Conservation (phyloP, 306 rosid genomes). For the Carpinus viminea region DNA sequence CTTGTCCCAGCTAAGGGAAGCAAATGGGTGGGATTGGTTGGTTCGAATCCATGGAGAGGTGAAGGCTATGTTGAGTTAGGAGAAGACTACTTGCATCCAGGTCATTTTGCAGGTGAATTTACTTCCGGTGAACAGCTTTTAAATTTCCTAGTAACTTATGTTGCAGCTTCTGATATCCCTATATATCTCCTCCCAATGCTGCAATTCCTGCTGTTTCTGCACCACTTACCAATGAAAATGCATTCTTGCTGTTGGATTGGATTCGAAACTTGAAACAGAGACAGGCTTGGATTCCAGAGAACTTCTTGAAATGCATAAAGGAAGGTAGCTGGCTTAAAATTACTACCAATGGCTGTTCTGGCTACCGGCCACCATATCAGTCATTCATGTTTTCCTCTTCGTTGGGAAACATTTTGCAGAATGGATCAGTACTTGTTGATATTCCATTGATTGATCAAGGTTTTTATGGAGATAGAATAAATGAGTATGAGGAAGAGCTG, state of each 20-base stretch:
- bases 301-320: conserved; percentile 50
- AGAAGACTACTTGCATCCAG: conserved; percentile 40
- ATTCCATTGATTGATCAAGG: conserved; percentile 60
- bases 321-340: conserved; percentile 68
- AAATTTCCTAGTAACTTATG: conserved; percentile 41
- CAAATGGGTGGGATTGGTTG: conserved; percentile 64
- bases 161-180: conserved; percentile 56
- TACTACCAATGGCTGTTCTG: conserved; percentile 36
- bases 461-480: conserved; percentile 52
- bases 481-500: conserved; percentile 53
- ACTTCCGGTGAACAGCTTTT: conserved; percentile 23
- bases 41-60: conserved; percentile 59
- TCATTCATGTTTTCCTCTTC: conserved; percentile 54
- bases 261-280: conserved; percentile 30
- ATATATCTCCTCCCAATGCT: conserved; percentile 56
- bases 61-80: conserved; percentile 56
- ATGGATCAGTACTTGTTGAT: conserved; percentile 58
- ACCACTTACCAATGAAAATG: conserved; percentile 59
- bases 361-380: conserved; percentile 54
- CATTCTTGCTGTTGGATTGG: conserved; percentile 67
- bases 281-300: conserved; percentile 24
- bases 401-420: conserved; percentile 53
- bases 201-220: conserved; percentile 47
- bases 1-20: conserved; percentile 69
- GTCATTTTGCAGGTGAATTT: conserved; percentile 37